Evolutionary conservation across 192 early-diverging fungal genomes (phyloP).

Genomic region (Coemansia nantahalensis): DNA sequence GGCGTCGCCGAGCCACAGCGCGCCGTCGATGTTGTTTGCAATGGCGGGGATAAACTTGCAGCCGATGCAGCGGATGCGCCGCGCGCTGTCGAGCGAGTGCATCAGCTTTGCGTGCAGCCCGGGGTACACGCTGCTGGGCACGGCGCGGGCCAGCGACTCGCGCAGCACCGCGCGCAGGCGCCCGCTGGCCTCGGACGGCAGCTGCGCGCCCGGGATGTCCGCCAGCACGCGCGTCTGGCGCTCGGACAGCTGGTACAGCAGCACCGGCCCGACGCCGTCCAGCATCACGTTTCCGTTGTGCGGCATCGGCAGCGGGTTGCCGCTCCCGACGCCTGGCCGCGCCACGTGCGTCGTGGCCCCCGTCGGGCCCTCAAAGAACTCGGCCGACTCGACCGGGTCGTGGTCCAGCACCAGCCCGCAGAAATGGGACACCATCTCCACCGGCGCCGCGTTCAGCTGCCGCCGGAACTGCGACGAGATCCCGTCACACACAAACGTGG

Average conservation of each 20-base stretch:
- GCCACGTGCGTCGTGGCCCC: conserved; percentile 7
- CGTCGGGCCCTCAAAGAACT: conserved; percentile 82
- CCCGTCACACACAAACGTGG: conserved; percentile 91
- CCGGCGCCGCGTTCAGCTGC: conserved; percentile 16
- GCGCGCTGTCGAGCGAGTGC: conserved; percentile 61
- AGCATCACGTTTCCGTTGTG: conserved; percentile 91
- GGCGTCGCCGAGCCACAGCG: conserved; percentile 90
- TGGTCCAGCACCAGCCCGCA: conserved; percentile 47
- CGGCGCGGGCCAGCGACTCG: conserved; percentile 59
- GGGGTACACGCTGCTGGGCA: conserved; percentile 72
- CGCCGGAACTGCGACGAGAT: conserved; percentile 93
- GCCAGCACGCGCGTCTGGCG: conserved; percentile 86
- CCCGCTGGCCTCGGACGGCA: conserved; percentile 68
- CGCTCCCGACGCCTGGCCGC: not conserved
- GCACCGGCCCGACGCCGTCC: conserved; percentile 79
- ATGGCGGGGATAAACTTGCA: conserved; percentile 88
- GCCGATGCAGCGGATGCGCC: conserved; percentile 81
- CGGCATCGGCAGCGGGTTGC: conserved; percentile 66
- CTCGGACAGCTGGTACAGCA: conserved; percentile 89
- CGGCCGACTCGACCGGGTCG: conserved; percentile 57
- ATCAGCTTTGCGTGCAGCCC: conserved; percentile 59
- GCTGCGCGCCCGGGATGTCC: conserved; percentile 80
- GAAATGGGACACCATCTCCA: conserved; percentile 42
- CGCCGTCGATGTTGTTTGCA: conserved; percentile 65
- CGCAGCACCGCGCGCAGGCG: conserved; percentile 28